Evolutionary conservation across 129 eudicot species (phyloP).

Genomic region (Flaveria linearis): DNA sequence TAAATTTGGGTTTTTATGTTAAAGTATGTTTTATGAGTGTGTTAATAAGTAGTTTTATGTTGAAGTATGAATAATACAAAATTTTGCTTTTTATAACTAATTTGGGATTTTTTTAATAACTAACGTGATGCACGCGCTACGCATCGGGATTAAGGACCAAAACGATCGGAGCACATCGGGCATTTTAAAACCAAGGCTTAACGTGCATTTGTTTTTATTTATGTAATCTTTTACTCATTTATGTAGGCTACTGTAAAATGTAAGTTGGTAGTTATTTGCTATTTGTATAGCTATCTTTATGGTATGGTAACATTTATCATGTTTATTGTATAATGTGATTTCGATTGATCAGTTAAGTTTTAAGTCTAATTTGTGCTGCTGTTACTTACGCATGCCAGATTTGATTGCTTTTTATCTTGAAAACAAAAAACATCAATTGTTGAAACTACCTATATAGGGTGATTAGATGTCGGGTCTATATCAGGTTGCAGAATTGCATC

Average conservation of each 20-base stretch:
- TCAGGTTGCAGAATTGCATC: neutral
- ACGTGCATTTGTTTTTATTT: neutral
- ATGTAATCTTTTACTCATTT: neutral
- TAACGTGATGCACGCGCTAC: too few relatives aligned
- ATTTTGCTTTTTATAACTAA: too few relatives aligned
- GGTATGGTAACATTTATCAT: neutral
- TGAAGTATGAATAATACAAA: too few relatives aligned
- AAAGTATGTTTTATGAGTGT: too few relatives aligned
- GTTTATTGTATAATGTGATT: conserved; percentile 15
- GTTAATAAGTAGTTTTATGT: too few relatives aligned
- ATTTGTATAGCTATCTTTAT: neutral
- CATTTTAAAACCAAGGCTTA: neutral
- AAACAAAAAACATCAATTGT: neutral
- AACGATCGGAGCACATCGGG: too few relatives aligned
- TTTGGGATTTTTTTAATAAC: too few relatives aligned
- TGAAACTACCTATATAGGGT: conserved; percentile 1
- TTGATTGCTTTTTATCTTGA: neutral
- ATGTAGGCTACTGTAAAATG: neutral
- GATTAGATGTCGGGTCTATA: neutral
- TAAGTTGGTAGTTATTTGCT: neutral
- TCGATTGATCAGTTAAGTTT: neutral
- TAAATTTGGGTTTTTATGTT: too few relatives aligned
- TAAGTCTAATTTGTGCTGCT: conserved; percentile 6
- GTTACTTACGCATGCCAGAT: neutral
- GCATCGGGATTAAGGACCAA: too few relatives aligned